phyloP scores from a whole-genome alignment of 306 rosid species.

The Elaeagnus macrophylla region DNA sequence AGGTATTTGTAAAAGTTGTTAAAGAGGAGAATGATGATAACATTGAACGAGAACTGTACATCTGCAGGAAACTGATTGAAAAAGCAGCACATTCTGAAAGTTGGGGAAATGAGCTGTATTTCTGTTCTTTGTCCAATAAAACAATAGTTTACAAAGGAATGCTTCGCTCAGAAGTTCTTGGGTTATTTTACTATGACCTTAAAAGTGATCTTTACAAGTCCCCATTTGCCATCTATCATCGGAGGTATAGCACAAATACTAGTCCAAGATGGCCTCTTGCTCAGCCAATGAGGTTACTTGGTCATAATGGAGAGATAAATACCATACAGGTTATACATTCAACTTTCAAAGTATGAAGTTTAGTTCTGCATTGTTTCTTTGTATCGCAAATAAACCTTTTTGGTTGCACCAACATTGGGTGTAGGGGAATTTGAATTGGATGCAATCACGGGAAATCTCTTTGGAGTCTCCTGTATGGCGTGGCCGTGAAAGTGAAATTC shows the following conservation, averaged over 20 bases:
- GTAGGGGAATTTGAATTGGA: constrained; percentile 98
- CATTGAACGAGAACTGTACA: constrained; percentile 91
- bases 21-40: constrained; percentile 89
- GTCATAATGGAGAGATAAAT: constrained; percentile 97
- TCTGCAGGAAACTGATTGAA: constrained; percentile 92
- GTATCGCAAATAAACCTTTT: neutral
- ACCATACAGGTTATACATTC: constrained; percentile 75
- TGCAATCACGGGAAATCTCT: constrained; percentile 93
- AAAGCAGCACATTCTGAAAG: constrained; percentile 67
- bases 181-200: constrained; percentile 85
- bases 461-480: constrained; percentile 88
- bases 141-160: constrained; percentile 97
- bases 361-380: constrained; percentile 13
- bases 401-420: constrained; percentile 22
- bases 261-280: constrained; percentile 99
- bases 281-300: constrained; percentile 98
- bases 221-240: constrained; percentile 94
- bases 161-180: constrained; percentile 98
- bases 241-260: constrained; percentile 97
- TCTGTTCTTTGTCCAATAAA: constrained; percentile 97
- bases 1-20: constrained; percentile 78
- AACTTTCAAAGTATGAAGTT: constrained; percentile 16
- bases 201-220: constrained; percentile 77
- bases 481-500: constrained; percentile 92
- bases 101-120: constrained; percentile 95